Evolutionary conservation across 2,329 filamentous ascomycete species (phyloP).

Genomic region (Macrophomina pseudophaseolina): DNA sequence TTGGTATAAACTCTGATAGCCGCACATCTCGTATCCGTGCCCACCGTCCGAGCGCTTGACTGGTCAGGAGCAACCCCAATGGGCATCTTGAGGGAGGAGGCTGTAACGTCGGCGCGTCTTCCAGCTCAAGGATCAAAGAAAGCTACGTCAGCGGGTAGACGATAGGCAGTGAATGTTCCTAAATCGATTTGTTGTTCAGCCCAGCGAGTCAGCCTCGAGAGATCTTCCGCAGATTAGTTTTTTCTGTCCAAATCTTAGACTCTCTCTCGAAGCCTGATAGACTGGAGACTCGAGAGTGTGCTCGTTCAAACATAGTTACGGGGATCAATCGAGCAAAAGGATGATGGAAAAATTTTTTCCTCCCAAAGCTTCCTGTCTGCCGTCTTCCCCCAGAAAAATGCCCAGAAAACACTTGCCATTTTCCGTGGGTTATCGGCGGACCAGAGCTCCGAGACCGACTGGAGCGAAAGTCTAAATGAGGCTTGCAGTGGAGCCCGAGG

Average conservation of each 20-base stretch:
- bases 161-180: neutral
- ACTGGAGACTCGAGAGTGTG: neutral
- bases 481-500: neutral
- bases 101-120: neutral
- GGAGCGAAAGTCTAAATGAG: conserved; percentile 3
- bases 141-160: neutral
- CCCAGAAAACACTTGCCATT: neutral
- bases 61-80: neutral
- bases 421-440: neutral
- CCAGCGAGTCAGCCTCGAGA: neutral
- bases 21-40: conserved; percentile 23
- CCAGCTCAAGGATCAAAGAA: neutral
- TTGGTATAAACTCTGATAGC: conserved; percentile 26
- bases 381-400: neutral
- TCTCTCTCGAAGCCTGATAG: neutral
- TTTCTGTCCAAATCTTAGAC: neutral
- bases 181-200: neutral
- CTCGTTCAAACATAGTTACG: neutral
- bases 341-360: neutral
- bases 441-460: neutral
- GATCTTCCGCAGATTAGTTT: neutral
- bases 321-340: neutral
- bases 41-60: conserved; percentile 13
- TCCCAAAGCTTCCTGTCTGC: neutral
- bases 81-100: neutral